Conservation (phyloP, 148 eudicot genomes). For the Vaccinium darrowii region DNA sequence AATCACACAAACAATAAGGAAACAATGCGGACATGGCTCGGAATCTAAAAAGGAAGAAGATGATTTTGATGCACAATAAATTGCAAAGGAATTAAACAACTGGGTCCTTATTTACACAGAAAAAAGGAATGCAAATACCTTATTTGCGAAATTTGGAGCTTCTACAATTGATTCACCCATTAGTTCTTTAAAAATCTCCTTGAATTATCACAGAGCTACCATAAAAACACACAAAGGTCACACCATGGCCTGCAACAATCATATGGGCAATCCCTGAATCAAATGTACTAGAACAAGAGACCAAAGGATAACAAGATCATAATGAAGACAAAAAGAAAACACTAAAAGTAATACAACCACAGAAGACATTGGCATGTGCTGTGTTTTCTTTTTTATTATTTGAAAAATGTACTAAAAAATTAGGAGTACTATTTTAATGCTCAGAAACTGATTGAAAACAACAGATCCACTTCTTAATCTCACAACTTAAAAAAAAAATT, state of each 20-base stretch:
- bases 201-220: constrained; percentile 23
- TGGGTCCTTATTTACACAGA: constrained; percentile 23
- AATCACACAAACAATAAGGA: background rate
- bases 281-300: constrained; percentile 9
- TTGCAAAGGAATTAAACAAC: constrained; percentile 20
- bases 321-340: constrained; percentile 31
- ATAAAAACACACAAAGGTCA: constrained; percentile 4
- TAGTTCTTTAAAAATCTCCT: constrained; percentile 30
- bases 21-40: background rate
- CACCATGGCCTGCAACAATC: constrained; percentile 21
- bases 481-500: background rate
- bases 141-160: constrained; percentile 18
- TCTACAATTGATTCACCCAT: constrained; percentile 73
- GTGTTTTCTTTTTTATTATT: constrained; percentile 21
- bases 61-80: background rate
- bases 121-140: constrained; percentile 13
- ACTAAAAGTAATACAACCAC: constrained; percentile 16
- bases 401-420: background rate
- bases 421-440: background rate
- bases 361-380: constrained; percentile 34
- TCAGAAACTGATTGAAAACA: background rate
- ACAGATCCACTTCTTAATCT: background rate
- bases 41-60: constrained; percentile 15
- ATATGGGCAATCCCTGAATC: constrained; percentile 20
- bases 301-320: constrained; percentile 18